A percentile compares a stretch with the other conserved stretches of the same genome.
phyloP scores from a whole-genome alignment of 192 early-diverging fungal genomes.

The Backusella tuberculispora region DNA sequence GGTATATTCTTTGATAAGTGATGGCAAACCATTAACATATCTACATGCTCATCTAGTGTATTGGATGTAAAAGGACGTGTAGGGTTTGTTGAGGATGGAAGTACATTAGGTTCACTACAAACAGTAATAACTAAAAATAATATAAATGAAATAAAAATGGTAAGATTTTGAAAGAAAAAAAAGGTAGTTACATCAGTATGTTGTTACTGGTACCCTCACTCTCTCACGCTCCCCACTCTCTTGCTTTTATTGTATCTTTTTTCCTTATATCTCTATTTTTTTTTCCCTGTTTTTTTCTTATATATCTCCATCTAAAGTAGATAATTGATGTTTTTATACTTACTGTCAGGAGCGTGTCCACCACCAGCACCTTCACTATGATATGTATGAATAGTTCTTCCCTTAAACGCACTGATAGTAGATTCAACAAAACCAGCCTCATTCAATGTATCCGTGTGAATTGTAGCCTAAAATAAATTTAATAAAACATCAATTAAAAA shows the following conservation, averaged over 20 bases:
- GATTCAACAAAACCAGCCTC: slow-evolving; percentile 96
- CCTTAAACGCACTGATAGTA: slow-evolving; percentile 87
- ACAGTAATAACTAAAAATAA: slow-evolving; percentile 59
- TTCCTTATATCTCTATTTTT: not conserved
- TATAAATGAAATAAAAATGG: slow-evolving; percentile 4
- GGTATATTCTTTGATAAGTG: slow-evolving; percentile 92
- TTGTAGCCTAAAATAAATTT: slow-evolving; percentile 64
- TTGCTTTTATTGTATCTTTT: not conserved
- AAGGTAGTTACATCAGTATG: not conserved
- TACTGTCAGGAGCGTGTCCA: slow-evolving; percentile 87
- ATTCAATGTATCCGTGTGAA: slow-evolving; percentile 98
- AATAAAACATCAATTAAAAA: not conserved
- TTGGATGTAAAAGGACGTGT: slow-evolving; percentile 95
- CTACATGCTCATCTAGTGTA: slow-evolving; percentile 97
- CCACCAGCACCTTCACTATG: slow-evolving; percentile 97
- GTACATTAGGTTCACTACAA: slow-evolving; percentile 81
- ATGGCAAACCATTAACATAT: slow-evolving; percentile 99
- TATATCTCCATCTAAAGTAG: slow-evolving; percentile 1
- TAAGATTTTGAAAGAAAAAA: not conserved
- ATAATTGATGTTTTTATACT: slow-evolving; percentile 21
- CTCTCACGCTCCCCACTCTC: not conserved
- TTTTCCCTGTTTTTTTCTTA: not conserved
- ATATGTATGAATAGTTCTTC: slow-evolving; percentile 94
- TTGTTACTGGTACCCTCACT: not conserved
- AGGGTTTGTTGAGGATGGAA: slow-evolving; percentile 95